These are phyloP conservation scores for Trichoderma sp. DNA, from an alignment of 2,329 filamentous ascomycete genomes.

Conservation along the genomic window DNA sequence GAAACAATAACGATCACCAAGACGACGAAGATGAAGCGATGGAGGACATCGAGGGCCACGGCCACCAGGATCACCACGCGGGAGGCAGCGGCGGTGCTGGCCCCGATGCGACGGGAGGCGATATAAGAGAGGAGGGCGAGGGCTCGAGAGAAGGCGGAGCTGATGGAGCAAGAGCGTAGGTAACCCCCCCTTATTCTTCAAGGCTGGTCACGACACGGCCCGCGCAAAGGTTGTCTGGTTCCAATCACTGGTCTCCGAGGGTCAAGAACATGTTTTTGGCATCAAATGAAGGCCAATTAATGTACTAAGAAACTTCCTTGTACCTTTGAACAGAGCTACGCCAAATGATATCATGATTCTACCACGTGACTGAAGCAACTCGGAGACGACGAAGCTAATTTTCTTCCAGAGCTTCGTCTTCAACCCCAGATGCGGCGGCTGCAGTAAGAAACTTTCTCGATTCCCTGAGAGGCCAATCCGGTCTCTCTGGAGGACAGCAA, in stretches of 20 bases:
- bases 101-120: conserved; percentile 82
- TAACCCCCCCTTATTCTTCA: conserved; percentile 42
- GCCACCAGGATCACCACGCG: conserved; percentile 54
- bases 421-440: conserved; percentile 65
- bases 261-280: conserved; percentile 18
- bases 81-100: conserved; percentile 77
- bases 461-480: conserved; percentile 64
- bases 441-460: conserved; percentile 86
- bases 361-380: conserved; percentile 2
- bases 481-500: conserved; percentile 34
- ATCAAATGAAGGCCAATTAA: conserved; percentile 27
- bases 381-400: conserved; percentile 18
- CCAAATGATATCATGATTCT: conserved; percentile 22
- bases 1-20: conserved; percentile 46
- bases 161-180: conserved; percentile 99
- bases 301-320: conserved; percentile 35
- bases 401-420: conserved; percentile 55
- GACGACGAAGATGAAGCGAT: conserved; percentile 55
- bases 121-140: conserved; percentile 86
- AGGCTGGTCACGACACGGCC: conserved; percentile 27
- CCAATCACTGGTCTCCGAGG: conserved; percentile 19
- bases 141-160: conserved; percentile 87
- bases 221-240: conserved; percentile 25
- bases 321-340: conserved; percentile 27
- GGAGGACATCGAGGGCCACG: conserved; percentile 66